Evolutionary conservation across 768 basidiomycete species (phyloP), one percentile per base, ranked within the genome.

Genomic region (Auricularia heimuer): DNA sequence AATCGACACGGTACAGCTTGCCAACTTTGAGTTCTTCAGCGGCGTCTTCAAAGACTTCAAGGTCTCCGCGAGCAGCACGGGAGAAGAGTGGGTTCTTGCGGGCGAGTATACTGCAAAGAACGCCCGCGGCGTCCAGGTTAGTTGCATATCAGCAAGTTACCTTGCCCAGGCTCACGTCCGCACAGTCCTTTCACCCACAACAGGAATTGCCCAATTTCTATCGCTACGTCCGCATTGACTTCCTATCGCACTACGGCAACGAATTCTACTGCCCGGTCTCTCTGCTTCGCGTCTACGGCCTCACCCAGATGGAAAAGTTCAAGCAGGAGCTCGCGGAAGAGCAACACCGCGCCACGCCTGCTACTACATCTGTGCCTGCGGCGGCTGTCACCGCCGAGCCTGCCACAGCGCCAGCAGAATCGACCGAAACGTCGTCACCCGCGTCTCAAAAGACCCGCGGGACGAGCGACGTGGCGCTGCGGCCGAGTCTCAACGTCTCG

Each of bases 201-300:
- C 81, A 80, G 8, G 86, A 88, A 0, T 73, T 92, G 54, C 81
- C 82, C 4, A 88, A 87, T 71, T 98, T 99, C 75, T 97, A 95
- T 74, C 88, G 95, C 14, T 98, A 89, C 72, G 85, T 99, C 65
- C 87, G 95, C 1, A 84, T 99, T 71, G 94, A 98, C 74, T 98
- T 99, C 73, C 83, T 89, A 62, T 89, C 92, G 0, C 89, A 94
- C 72, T 98, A 97, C 70, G 92, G 94, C 21, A 89, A 85, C 70
- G 97, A 99, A 75, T 98, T 89, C 76, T 98, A 94, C 73, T 99
- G 97, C 71, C 97, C 97, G 0, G 81, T 98, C 18, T 94, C 92
- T 0, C 83, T 98, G 0, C 81, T 98, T 18, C 87, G 94, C 35
- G 94, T 97, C 1, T 98, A 94, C 67, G 97, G 97, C 4, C 85